Conservation (phyloP, 2,329 filamentous ascomycete genomes). For the Ophiostoma perfectum region DNA sequence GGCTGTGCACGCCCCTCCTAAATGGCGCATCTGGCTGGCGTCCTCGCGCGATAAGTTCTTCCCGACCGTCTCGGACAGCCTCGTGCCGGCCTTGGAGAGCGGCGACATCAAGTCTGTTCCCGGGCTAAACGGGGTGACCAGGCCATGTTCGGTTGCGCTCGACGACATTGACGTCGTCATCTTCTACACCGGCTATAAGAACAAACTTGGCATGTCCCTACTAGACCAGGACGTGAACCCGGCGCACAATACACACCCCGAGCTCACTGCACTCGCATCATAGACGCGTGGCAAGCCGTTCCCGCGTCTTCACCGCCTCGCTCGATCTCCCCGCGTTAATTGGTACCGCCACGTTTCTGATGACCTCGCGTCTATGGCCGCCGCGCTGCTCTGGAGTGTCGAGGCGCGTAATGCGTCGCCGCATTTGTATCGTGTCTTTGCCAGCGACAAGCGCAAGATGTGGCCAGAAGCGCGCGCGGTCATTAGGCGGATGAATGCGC, state of each 20-base stretch:
- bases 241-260: slow-evolving; percentile 15
- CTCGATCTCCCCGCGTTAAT: slow-evolving; percentile 40
- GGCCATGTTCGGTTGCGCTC: slow-evolving; percentile 20
- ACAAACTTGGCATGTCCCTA: slow-evolving; percentile 19
- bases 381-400: not conserved
- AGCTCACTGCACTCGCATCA: not conserved
- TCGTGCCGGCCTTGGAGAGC: not conserved
- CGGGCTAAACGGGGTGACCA: not conserved
- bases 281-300: slow-evolving; percentile 29
- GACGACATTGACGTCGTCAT: slow-evolving; percentile 34
- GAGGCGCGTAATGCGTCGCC: slow-evolving; percentile 30
- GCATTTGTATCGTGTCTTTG: slow-evolving; percentile 39
- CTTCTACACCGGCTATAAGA: slow-evolving; percentile 36
- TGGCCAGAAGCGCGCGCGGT: slow-evolving; percentile 39
- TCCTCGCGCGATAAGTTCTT: not conserved
- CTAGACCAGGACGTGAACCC: slow-evolving; percentile 25
- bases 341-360: slow-evolving; percentile 36
- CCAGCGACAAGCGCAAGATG: slow-evolving; percentile 33
- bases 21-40: not conserved
- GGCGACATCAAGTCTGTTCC: not conserved
- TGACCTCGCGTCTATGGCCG: slow-evolving; percentile 29
- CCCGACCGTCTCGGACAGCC: not conserved
- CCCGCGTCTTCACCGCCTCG: slow-evolving; percentile 38
- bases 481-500: slow-evolving; percentile 34
- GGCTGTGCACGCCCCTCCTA: not conserved